Evolutionary conservation across 164 flowering plant genomes (phyloP).

Genomic region (Vitis amurensis): DNA sequence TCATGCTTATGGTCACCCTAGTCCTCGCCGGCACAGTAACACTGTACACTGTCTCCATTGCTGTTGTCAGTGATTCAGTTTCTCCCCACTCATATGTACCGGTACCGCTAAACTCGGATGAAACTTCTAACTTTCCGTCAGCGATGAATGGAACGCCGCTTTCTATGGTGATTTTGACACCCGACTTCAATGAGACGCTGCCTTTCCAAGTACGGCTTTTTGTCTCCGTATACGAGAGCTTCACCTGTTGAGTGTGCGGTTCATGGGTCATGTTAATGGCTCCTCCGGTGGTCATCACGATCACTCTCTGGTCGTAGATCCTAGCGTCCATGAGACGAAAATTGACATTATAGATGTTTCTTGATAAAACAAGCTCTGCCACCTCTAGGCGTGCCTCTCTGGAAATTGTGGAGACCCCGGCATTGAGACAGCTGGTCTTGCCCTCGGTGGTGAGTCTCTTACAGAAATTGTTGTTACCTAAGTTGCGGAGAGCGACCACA

Average conservation of each 20-base stretch:
- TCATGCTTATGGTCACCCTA: not conserved
- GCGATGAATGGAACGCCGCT: slow-evolving; percentile 2
- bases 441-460: slow-evolving; percentile 1
- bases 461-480: slow-evolving; percentile 10
- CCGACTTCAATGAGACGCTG: not conserved
- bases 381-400: slow-evolving; percentile 2
- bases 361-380: slow-evolving; percentile 7
- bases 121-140: not conserved
- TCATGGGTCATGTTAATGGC: slow-evolving; percentile 6
- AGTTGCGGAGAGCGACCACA: slow-evolving; percentile 5
- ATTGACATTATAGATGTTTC: not conserved
- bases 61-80: not conserved
- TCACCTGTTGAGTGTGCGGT: not conserved
- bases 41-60: not conserved
- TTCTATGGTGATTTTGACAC: not conserved
- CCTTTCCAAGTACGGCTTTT: slow-evolving; percentile 4
- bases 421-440: not conserved
- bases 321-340: not conserved
- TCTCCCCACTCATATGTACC: slow-evolving; percentile 5
- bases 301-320: too few species aligned
- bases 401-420: not conserved
- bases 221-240: not conserved
- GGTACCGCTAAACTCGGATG: not conserved
- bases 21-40: slow-evolving; percentile 15
- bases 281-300: not conserved